phyloP scores from a whole-genome alignment of 257 asterid species.

The Solanum infundibuliforme region DNA sequence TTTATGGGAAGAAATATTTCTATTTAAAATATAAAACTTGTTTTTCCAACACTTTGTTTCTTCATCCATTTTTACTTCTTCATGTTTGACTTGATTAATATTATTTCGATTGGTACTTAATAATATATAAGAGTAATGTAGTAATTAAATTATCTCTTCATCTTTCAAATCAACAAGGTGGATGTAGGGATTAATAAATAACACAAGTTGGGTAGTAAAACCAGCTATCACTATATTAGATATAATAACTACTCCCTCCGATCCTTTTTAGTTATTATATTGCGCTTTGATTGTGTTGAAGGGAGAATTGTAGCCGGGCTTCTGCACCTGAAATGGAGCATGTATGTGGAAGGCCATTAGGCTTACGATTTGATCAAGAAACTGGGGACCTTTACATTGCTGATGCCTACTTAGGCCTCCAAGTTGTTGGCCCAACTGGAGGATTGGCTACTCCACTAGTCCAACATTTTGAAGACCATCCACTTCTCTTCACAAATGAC shows the following conservation, averaged over 20 bases:
- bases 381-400: constrained; percentile 64
- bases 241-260: background rate
- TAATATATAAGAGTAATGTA: background rate
- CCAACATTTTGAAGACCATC: constrained; percentile 38
- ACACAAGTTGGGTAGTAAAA: background rate
- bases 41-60: background rate
- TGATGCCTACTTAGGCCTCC: constrained; percentile 70
- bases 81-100: background rate
- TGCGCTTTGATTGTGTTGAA: background rate
- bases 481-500: constrained; percentile 50
- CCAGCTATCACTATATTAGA: background rate
- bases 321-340: constrained; percentile 48
- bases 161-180: background rate
- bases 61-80: too few relatives aligned
- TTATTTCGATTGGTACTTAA: background rate
- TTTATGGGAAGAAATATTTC: background rate
- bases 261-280: too few relatives aligned
- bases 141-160: too few relatives aligned
- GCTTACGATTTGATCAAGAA: constrained; percentile 37
- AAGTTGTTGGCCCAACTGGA: constrained; percentile 44
- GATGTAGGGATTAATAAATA: background rate
- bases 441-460: constrained; percentile 42
- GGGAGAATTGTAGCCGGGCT: constrained; percentile 36
- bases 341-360: constrained; percentile 64
- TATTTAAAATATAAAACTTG: too few relatives aligned